phyloP scores from a whole-genome alignment of 1,284 basidiomycete species.

The Boletus sp. region DNA sequence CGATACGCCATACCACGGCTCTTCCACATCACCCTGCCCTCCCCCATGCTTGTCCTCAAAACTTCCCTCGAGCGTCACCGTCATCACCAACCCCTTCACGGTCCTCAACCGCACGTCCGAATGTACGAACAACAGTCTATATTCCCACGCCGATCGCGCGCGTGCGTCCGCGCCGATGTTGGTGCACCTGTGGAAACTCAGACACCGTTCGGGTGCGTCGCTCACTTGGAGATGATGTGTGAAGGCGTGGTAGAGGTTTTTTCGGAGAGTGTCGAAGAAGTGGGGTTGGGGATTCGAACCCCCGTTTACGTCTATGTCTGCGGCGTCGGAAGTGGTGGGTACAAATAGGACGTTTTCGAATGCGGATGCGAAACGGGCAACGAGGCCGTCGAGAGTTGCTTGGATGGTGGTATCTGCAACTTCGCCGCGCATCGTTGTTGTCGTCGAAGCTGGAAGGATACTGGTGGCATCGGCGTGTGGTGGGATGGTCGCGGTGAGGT shows the following conservation, averaged over 20 bases:
- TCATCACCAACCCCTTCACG: conserved; percentile 8
- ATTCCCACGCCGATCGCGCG: conserved; percentile 5
- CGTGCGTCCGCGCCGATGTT: not conserved
- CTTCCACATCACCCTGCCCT: not conserved
- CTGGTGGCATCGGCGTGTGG: not conserved
- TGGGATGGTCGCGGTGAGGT: not conserved
- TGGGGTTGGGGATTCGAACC: not conserved
- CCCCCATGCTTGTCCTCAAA: not conserved
- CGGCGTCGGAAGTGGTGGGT: not conserved
- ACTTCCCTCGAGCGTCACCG: conserved; percentile 8
- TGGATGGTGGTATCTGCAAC: conserved; percentile 1
- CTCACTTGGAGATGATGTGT: conserved; percentile 5
- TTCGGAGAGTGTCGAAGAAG: conserved; percentile 8
- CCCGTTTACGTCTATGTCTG: not conserved
- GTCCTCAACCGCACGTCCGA: not conserved
- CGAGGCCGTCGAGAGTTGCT: conserved; percentile 4
- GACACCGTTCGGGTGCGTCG: not conserved
- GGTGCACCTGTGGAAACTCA: not conserved
- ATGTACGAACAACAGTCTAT: conserved; percentile 4
- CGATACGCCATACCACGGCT: not conserved
- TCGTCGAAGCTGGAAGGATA: not conserved
- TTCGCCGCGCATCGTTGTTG: not conserved
- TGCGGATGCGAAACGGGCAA: not conserved
- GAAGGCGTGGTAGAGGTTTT: conserved; percentile 5
- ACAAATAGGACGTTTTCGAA: not conserved